Evolutionary conservation across 192 early-diverging fungal genomes (phyloP).

Genomic region (Mortierella claussenii): DNA sequence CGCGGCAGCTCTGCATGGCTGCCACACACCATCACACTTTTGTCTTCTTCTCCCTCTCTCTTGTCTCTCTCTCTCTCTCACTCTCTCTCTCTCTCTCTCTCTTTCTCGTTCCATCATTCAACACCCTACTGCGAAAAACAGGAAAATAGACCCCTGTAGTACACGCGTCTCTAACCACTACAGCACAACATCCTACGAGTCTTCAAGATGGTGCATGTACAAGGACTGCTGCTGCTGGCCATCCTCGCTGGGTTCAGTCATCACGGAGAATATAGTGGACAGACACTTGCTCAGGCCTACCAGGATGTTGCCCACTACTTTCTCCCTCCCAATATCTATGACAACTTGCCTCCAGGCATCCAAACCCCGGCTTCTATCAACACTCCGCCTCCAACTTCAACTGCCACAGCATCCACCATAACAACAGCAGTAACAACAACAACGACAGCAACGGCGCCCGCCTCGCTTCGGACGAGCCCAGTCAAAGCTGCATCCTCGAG

Average conservation of each 20-base stretch:
- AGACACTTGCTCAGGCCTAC: conserved; percentile 15
- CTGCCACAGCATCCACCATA: not conserved
- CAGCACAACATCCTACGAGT: not conserved
- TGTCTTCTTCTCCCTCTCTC: too few relatives aligned
- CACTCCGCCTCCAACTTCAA: not conserved
- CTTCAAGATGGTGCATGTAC: conserved; percentile 1
- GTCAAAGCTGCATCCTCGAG: not conserved
- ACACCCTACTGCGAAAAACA: not conserved
- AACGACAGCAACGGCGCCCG: not conserved
- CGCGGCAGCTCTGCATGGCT: too few relatives aligned
- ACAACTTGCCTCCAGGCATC: conserved; percentile 43
- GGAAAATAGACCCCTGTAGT: not conserved
- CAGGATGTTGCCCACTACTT: conserved; percentile 33
- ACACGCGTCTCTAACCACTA: not conserved
- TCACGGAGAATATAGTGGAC: too few relatives aligned
- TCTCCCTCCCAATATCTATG: conserved; percentile 45
- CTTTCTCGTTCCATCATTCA: not conserved
- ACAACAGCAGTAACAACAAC: not conserved
- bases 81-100: not conserved
- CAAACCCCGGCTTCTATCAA: not conserved
- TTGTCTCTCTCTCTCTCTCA: too few relatives aligned
- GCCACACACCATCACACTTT: too few relatives aligned
- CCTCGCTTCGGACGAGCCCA: not conserved
- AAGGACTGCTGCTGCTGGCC: conserved; percentile 7
- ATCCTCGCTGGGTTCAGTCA: conserved; percentile 5